Percentiles rank a stretch among this genome's conserved stretches.
phyloP scores from a whole-genome alignment of 129 eudicot species.

The Pseudognaphalium luteoalbum region DNA sequence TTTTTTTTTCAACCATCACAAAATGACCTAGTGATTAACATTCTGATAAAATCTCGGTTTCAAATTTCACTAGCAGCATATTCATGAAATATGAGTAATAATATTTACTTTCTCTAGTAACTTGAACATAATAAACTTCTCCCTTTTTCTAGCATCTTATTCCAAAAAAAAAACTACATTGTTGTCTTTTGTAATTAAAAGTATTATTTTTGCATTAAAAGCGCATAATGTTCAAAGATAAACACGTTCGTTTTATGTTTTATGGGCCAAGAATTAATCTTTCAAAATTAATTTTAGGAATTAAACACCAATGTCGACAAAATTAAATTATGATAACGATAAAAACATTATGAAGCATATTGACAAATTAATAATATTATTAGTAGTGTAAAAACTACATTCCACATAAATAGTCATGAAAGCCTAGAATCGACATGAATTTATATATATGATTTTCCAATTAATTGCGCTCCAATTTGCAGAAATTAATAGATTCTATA shows the following conservation, averaged over 20 bases:
- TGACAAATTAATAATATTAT: background rate
- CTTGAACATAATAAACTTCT: no score
- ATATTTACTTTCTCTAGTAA: no score
- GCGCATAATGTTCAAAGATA: no score
- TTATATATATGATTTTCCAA: background rate
- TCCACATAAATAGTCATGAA: background rate
- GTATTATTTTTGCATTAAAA: no score
- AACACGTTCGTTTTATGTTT: background rate
- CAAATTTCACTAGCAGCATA: no score
- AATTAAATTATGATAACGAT: background rate
- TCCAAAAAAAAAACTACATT: no score
- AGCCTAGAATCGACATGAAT: slow-evolving; percentile 4
- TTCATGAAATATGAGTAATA: no score
- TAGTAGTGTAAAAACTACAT: background rate
- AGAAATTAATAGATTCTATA: background rate
- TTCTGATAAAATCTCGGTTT: no score
- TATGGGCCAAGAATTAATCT: background rate
- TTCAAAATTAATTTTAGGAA: background rate
- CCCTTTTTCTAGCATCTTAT: no score
- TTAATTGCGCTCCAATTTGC: slow-evolving; percentile 4
- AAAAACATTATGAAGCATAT: background rate
- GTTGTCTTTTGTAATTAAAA: no score
- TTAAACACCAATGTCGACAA: background rate
- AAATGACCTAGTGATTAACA: no score
- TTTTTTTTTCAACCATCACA: no score